Evolutionary conservation across 305 asterid genomes (phyloP).

Genomic region (Fraxinus albicans): DNA sequence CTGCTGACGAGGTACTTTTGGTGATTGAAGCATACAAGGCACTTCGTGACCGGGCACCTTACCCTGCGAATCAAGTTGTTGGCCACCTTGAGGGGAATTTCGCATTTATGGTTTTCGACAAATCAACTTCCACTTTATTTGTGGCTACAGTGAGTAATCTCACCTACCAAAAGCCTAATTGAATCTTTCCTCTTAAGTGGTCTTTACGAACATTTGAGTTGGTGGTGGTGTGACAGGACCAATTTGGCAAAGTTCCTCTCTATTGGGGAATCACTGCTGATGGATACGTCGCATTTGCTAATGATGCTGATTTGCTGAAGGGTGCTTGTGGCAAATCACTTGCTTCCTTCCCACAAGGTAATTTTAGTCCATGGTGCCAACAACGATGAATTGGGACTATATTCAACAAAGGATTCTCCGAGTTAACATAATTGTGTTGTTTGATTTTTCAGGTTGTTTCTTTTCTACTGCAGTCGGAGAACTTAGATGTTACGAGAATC

Average conservation of each 20-base stretch:
- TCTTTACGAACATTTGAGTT: constrained; percentile 24
- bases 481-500: constrained; percentile 88
- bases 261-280: constrained; percentile 99
- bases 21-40: constrained; percentile 94
- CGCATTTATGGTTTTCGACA: constrained; percentile 82
- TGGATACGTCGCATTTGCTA: constrained; percentile 86
- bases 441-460: constrained; percentile 75
- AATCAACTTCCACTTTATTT: constrained; percentile 81
- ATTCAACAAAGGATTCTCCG: not conserved
- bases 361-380: not conserved
- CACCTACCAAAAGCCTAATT: not conserved
- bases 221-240: constrained; percentile 69
- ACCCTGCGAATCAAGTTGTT: constrained; percentile 91
- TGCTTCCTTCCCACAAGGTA: constrained; percentile 98
- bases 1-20: constrained; percentile 89
- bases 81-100: constrained; percentile 94
- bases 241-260: constrained; percentile 87
- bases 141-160: constrained; percentile 80
- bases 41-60: constrained; percentile 96
- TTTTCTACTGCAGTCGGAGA: constrained; percentile 84
- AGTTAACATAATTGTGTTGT: constrained; percentile 14
- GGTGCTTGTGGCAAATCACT: constrained; percentile 99
- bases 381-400: not conserved
- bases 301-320: constrained; percentile 90
- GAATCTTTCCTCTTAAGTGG: constrained; percentile 8